Base-by-base conservation (phyloP, 108 stramenopile species). In the Nitzschia inconspicua region DNA sequence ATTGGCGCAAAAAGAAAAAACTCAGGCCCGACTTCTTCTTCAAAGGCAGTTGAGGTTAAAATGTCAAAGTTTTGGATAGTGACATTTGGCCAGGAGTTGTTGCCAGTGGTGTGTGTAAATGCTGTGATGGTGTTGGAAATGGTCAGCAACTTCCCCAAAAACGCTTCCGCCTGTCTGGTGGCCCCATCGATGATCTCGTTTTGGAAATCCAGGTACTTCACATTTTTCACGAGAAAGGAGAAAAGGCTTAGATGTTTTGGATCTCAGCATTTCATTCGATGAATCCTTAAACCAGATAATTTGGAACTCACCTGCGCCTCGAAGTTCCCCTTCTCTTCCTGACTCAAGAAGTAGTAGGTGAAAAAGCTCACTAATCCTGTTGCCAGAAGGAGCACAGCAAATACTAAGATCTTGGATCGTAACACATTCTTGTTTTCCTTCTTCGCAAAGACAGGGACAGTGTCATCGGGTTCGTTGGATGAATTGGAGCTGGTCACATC, bases 71-170 rank as follows among this genome's bases (percentile, higher is more conserved):
- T 36, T 3, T 78, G 76, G 28, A 83, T 60, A 26, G 78, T 83
- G 32, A 64, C 69, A 53, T 80, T 80, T 8, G 82, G 82, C 78
- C 78, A 83, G n/a, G 36, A 2, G n/a, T n/a, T n/a, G 22, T 29
- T 30, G 16, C 42, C 34, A 4, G 29, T 48, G 28, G 39, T 32
- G 34, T 8, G 14, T 23, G 79, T 66, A 8, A 57, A 22, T 1
- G 74, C 72, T 16, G 82, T 77, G 52, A 77, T 55, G n/a, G 73
- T 60, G 47, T 65, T 60, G 4, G 54, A 57, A 23, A 83, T 65
- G 14, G 59, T 75, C 10, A 51, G 47, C 3, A 60, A 24, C 20
- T 68, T 46, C 4, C 58, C 49, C 16, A 68, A 28, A n/a, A 60
- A 39, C 26, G 31, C 30, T 2, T 51, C 22, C 7, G 58, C 47